phyloP scores from a whole-genome alignment of 305 asterid genomes.

The Fraxinus greggii region DNA sequence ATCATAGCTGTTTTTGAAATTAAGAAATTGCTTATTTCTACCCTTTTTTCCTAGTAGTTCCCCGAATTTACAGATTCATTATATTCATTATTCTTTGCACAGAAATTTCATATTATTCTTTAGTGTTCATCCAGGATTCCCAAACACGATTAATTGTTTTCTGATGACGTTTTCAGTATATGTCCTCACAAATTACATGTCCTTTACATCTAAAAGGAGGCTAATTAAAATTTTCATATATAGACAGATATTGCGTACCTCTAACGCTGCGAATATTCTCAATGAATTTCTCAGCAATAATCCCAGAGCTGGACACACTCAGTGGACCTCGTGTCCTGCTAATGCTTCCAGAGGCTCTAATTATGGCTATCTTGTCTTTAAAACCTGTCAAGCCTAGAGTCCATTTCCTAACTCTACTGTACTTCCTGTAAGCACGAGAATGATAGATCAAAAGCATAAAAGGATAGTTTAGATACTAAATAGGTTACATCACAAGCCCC shows the following conservation, averaged over 20 bases:
- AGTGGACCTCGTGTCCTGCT: slow-evolving; percentile 67
- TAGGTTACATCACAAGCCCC: slow-evolving; percentile 5
- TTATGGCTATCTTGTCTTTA: slow-evolving; percentile 69
- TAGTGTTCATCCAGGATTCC: slow-evolving; percentile 19
- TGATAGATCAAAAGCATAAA: slow-evolving; percentile 15
- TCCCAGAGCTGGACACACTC: slow-evolving; percentile 70
- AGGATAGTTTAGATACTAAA: slow-evolving; percentile 10
- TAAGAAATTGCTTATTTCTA: background rate
- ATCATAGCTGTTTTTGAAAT: background rate
- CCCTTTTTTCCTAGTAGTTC: background rate
- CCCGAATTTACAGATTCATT: background rate
- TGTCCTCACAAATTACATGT: background rate
- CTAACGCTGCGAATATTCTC: slow-evolving; percentile 76
- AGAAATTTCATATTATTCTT: slow-evolving; percentile 2
- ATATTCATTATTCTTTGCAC: background rate
- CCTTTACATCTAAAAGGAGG: slow-evolving; percentile 11
- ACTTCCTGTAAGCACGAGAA: slow-evolving; percentile 52
- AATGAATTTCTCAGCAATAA: slow-evolving; percentile 77
- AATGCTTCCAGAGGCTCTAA: slow-evolving; percentile 95
- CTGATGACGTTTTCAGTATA: background rate
- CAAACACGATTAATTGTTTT: background rate
- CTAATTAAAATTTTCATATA: background rate
- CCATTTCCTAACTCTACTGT: slow-evolving; percentile 74
- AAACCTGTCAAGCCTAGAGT: slow-evolving; percentile 80
- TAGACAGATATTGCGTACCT: slow-evolving; percentile 46